phyloP scores from a whole-genome alignment of 805 yeast species.

The Pichia phayaonensis region DNA sequence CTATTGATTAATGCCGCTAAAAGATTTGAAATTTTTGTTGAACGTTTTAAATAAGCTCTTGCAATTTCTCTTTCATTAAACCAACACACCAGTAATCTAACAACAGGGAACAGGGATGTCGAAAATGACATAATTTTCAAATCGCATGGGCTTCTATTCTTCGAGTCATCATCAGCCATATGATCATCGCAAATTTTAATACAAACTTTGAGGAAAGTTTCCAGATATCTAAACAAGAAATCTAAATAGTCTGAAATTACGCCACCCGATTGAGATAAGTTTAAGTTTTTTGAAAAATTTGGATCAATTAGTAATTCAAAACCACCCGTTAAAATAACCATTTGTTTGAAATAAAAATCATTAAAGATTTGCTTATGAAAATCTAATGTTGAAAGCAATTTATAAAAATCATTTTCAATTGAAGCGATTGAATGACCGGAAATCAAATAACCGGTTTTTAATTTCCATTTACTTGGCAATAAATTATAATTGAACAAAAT shows the following conservation, averaged over 20 bases:
- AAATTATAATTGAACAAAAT: constrained; percentile 31
- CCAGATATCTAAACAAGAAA: constrained; percentile 35
- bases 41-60: constrained; percentile 22
- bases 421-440: constrained; percentile 25
- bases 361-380: constrained; percentile 28
- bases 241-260: constrained; percentile 28
- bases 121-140: constrained; percentile 13
- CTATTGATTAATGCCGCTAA: constrained; percentile 3
- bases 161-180: constrained; percentile 9
- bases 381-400: constrained; percentile 19
- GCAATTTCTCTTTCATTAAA: constrained; percentile 42
- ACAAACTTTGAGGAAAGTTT: constrained; percentile 25
- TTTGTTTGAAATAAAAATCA: constrained; percentile 31
- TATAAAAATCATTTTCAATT: constrained; percentile 30
- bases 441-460: constrained; percentile 19
- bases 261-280: constrained; percentile 18
- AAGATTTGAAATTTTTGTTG: constrained; percentile 4
- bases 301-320: constrained; percentile 28
- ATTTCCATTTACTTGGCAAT: constrained; percentile 34
- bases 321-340: constrained; percentile 33
- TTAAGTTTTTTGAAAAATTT: constrained; percentile 15
- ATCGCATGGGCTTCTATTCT: background rate
- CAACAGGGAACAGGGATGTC: constrained; percentile 27
- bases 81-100: constrained; percentile 53
- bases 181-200: constrained; percentile 19